phyloP scores from a whole-genome alignment of 495 filamentous ascomycete species.

The Thermothielavioides terrestris region DNA sequence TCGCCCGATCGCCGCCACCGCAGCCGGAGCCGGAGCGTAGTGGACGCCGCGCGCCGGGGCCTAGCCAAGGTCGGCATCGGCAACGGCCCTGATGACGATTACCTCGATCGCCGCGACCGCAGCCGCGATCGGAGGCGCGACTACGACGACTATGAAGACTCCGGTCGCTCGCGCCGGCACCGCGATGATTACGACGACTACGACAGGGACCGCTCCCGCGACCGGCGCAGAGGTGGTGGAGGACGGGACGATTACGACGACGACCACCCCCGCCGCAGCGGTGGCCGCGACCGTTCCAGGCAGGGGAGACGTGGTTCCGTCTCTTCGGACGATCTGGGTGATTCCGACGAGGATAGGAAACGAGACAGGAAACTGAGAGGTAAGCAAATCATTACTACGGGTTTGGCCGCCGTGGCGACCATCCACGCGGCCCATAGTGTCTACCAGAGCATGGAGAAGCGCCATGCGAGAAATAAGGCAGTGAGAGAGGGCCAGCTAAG shows the following conservation, averaged over 20 bases:
- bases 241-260: slow-evolving; percentile 47
- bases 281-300: slow-evolving; percentile 26
- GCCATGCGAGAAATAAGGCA: slow-evolving; percentile 58
- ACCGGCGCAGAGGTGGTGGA: slow-evolving; percentile 20
- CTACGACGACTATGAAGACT: slow-evolving; percentile 29
- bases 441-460: slow-evolving; percentile 66
- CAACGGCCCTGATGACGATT: slow-evolving; percentile 39
- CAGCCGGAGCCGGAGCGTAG: slow-evolving; percentile 44
- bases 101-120: slow-evolving; percentile 26
- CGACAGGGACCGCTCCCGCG: slow-evolving; percentile 24
- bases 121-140: slow-evolving; percentile 19
- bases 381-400: slow-evolving; percentile 76
- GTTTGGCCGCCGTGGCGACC: slow-evolving; percentile 77
- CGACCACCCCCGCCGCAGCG: slow-evolving; percentile 33
- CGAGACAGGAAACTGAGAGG: slow-evolving; percentile 68
- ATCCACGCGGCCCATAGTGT: slow-evolving; percentile 80
- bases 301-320: slow-evolving; percentile 27
- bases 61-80: slow-evolving; percentile 40
- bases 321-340: slow-evolving; percentile 51
- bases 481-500: slow-evolving; percentile 68
- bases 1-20: slow-evolving; percentile 31
- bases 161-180: slow-evolving; percentile 24
- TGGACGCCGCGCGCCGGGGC: slow-evolving; percentile 35
- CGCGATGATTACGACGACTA: slow-evolving; percentile 45
- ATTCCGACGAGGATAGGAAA: slow-evolving; percentile 70